Evolutionary conservation across 768 basidiomycete species (phyloP).

Genomic region (Multifurca ochricompacta): DNA sequence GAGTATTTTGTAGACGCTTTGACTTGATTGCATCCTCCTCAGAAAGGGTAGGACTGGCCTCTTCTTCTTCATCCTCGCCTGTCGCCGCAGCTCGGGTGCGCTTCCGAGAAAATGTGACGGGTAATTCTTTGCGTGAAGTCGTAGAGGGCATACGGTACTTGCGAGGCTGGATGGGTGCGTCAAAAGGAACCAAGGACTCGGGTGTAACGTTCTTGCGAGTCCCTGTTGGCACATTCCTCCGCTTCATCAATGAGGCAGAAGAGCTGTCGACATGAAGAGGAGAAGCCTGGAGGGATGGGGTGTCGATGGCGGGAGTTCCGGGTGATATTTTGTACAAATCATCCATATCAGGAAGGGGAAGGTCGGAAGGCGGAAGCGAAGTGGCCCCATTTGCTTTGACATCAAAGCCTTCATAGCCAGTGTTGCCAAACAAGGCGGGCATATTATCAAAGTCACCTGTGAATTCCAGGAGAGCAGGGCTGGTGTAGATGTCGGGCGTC

Average conservation of each 20-base stretch:
- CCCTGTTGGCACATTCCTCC: conserved; percentile 43
- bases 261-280: conserved; percentile 22
- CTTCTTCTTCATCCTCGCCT: conserved; percentile 40
- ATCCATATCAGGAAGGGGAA: conserved; percentile 28
- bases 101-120: conserved; percentile 61
- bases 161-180: conserved; percentile 75
- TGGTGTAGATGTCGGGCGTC: conserved; percentile 35
- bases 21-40: conserved; percentile 64
- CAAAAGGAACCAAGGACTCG: conserved; percentile 53
- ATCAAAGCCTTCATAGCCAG: conserved; percentile 11
- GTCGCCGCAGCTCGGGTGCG: conserved; percentile 43
- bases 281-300: conserved; percentile 30
- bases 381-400: conserved; percentile 6
- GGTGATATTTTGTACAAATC: conserved; percentile 45
- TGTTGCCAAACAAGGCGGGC: conserved; percentile 21
- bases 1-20: conserved; percentile 78
- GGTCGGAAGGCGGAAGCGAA: conserved; percentile 3
- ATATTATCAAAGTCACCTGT: conserved; percentile 30
- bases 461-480: conserved; percentile 34
- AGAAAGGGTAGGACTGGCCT: conserved; percentile 36
- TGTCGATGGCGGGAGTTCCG: conserved; percentile 41
- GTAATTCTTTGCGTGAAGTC: conserved; percentile 74
- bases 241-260: conserved; percentile 24
- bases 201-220: conserved; percentile 67
- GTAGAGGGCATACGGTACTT: conserved; percentile 64